Evolutionary conservation across 2,329 filamentous ascomycete species (phyloP).

Genomic region (Cercospora sp.): DNA sequence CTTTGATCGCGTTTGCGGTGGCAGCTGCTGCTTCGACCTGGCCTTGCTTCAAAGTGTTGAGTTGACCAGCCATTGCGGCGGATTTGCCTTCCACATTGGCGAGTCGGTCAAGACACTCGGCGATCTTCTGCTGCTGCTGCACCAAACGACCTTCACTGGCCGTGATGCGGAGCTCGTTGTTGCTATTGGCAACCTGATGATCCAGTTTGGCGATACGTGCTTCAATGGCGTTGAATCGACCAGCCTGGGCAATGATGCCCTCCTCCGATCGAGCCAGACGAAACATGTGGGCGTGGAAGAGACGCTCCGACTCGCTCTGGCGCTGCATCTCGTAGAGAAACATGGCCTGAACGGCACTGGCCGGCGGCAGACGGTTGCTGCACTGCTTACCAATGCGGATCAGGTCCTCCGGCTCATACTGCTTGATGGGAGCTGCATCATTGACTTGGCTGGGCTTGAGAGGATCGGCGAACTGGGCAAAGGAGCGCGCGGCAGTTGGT

Average conservation of each 20-base stretch:
- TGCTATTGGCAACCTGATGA: constrained; percentile 15
- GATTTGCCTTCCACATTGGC: constrained; percentile 11
- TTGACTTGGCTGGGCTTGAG: neutral
- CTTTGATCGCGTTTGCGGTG: neutral
- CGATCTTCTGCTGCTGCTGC: constrained; percentile 17
- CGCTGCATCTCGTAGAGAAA: constrained; percentile 35
- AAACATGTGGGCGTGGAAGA: constrained; percentile 33
- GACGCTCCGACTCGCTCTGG: constrained; percentile 30
- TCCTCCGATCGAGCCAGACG: constrained; percentile 21
- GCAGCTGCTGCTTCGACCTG: constrained; percentile 11
- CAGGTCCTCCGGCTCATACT: constrained; percentile 6
- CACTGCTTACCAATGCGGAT: constrained; percentile 25
- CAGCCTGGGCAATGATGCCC: constrained; percentile 10
- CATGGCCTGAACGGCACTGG: constrained; percentile 32
- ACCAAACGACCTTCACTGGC: constrained; percentile 19
- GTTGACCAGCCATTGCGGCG: neutral
- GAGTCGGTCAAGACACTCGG: constrained; percentile 8
- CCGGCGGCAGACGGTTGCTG: constrained; percentile 29
- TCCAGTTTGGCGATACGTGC: constrained; percentile 22
- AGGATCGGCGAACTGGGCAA: neutral
- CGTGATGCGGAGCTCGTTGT: constrained; percentile 23
- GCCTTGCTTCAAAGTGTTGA: constrained; percentile 6
- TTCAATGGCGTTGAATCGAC: constrained; percentile 21
- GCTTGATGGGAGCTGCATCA: neutral
- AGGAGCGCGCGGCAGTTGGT: neutral